phyloP scores from a whole-genome alignment of 768 basidiomycete species.

The Suillus clintonianus region DNA sequence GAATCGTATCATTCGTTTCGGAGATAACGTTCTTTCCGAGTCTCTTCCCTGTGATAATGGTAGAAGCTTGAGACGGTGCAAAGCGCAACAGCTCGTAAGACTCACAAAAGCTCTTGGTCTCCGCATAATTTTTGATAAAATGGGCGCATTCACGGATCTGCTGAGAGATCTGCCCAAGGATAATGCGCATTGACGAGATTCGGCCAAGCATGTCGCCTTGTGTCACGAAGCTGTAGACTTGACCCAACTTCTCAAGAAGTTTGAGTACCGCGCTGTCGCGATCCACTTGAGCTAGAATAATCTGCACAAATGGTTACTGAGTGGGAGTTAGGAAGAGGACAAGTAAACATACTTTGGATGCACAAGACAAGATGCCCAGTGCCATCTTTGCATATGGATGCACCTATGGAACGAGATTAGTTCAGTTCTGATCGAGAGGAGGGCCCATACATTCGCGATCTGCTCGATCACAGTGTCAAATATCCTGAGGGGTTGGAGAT shows the following conservation, averaged over 20 bases:
- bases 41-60: background rate
- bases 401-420: background rate
- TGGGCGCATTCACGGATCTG: constrained; percentile 26
- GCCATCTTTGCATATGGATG: background rate
- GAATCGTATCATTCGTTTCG: background rate
- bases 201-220: background rate
- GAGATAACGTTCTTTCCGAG: background rate
- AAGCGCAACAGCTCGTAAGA: background rate
- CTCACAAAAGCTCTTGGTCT: constrained; percentile 22
- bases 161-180: constrained; percentile 3
- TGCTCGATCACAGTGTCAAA: background rate
- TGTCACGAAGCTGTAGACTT: background rate
- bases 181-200: background rate
- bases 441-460: too few relatives aligned
- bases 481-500: background rate
- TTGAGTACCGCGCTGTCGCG: background rate
- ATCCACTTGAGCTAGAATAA: constrained; percentile 4
- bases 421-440: background rate
- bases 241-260: background rate
- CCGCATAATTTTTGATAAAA: constrained; percentile 27
- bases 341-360: background rate
- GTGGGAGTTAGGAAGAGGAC: too few relatives aligned
- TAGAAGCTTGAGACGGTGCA: background rate
- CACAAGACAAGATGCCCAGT: background rate
- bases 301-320: background rate